These are phyloP conservation scores for Sporothrix brunneoviolacea DNA, from an alignment of 2,329 filamentous ascomycete species.

Conservation along the genomic window DNA sequence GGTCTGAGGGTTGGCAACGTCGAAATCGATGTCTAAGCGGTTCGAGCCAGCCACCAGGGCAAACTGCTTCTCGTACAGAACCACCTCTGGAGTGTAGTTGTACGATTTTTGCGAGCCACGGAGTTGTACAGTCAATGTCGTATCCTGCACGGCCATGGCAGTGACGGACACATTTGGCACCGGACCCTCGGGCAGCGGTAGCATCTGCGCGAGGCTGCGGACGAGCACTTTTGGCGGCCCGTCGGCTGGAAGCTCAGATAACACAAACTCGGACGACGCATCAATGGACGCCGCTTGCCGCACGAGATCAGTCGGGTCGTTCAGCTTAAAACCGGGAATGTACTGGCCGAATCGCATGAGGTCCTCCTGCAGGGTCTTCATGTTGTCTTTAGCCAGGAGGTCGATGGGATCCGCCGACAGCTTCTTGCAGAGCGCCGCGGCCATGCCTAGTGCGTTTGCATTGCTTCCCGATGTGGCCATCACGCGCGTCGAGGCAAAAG, in stretches of 20 bases:
- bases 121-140: slow-evolving; percentile 19
- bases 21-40: slow-evolving; percentile 16
- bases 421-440: slow-evolving; percentile 20
- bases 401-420: slow-evolving; percentile 18
- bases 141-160: slow-evolving; percentile 18
- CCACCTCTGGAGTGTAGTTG: slow-evolving; percentile 23
- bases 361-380: slow-evolving; percentile 20
- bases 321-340: slow-evolving; percentile 21
- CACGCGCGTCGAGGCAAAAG: slow-evolving; percentile 22
- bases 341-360: slow-evolving; percentile 23
- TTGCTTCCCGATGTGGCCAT: slow-evolving; percentile 23
- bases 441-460: slow-evolving; percentile 21
- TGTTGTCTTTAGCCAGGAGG: slow-evolving; percentile 21
- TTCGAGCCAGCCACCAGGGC: slow-evolving; percentile 17
- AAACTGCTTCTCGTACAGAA: slow-evolving; percentile 16
- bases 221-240: slow-evolving; percentile 22
- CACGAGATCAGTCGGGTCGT: slow-evolving; percentile 19
- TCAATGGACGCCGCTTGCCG: slow-evolving; percentile 11
- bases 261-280: slow-evolving; percentile 15
- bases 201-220: slow-evolving; percentile 22
- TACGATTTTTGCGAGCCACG: slow-evolving; percentile 22
- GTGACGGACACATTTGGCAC: slow-evolving; percentile 19
- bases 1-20: slow-evolving; percentile 19
- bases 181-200: slow-evolving; percentile 17
- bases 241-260: slow-evolving; percentile 18